Base-by-base conservation (phyloP, 208 protist species). In the Phytomonas francai region DNA sequence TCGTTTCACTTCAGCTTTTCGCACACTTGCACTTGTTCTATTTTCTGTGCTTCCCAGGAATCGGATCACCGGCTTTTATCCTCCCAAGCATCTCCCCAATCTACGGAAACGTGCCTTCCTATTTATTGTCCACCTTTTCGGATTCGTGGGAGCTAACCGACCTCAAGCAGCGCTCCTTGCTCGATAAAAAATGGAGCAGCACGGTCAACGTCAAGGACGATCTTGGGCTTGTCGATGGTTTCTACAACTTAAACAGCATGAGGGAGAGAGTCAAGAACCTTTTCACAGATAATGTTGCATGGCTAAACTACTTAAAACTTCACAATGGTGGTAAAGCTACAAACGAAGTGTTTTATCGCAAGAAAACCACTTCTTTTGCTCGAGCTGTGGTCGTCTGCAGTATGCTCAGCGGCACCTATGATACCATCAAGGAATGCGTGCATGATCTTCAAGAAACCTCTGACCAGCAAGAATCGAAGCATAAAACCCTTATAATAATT, bases 21-120 rank as follows among this genome's bases (percentile, higher is more conserved):
- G 89, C 85, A 34, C 89, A 95, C 71, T 79, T 77, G 3, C 89
- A 95, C 73, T 49, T 75, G 57, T 92, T 93, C 72, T 73, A 60
- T 3, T 74, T 77, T 36, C 65, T 86, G 33, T 77, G 78, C 49
- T 49, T 79, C 57, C 27, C 65, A 31, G 67, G 36, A 8, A 68
- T 59, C 27, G 72, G 73, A 54, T 63, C 83, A 12, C 75, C 76
- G 7, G 66, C 61, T 39, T 65, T 88, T 63, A 73, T 89, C 22
- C 54, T 92, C n/a, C 85, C 89, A 9, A 62, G 87, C 33, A 64
- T 92, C 59, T 83, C 85, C 3, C 84, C 87, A 49, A 66, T 92
- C 36, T 92, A 78, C 59, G 59, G 36, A 27, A 93, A 91, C 76
- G 22, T 67, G 36, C 85, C 89, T n/a, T 80, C 80, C 59, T 93